Evolutionary conservation across 495 filamentous ascomycete genomes (phyloP).

Genomic region (Aspergillus taichungensis): DNA sequence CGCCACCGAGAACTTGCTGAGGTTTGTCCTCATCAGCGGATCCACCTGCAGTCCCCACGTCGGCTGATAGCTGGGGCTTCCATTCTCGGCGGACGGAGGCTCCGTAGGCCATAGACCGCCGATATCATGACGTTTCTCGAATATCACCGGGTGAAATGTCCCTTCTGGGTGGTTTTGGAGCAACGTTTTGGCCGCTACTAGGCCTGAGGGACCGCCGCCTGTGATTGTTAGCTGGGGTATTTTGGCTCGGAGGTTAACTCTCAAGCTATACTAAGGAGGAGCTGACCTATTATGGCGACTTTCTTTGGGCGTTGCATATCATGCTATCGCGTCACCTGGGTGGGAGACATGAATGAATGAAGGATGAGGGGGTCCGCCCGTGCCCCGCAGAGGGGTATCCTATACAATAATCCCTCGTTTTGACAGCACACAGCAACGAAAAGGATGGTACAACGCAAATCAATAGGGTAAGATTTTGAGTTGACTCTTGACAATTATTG

Average conservation of each 20-base stretch:
- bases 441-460: too few species aligned
- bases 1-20: conserved; percentile 65
- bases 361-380: too few species aligned
- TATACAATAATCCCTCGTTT: too few species aligned
- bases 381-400: too few species aligned
- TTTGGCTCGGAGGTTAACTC: background rate
- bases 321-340: too few species aligned
- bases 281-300: conserved; percentile 60
- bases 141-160: conserved; percentile 59
- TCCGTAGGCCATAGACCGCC: conserved; percentile 62
- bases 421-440: too few species aligned
- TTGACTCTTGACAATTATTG: too few species aligned
- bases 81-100: background rate
- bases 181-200: conserved; percentile 74
- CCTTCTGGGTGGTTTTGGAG: conserved; percentile 48
- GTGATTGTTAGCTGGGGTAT: conserved; percentile 1
- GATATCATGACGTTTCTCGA: conserved; percentile 54
- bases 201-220: conserved; percentile 76
- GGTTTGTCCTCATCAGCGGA: conserved; percentile 68
- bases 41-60: conserved; percentile 36
- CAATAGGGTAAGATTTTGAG: too few species aligned
- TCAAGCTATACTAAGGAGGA: background rate
- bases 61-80: background rate
- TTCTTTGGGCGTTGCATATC: conserved; percentile 36
- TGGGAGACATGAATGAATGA: too few species aligned